Base-by-base conservation (phyloP, 208 protist species). In the Porcisia hertigi region DNA sequence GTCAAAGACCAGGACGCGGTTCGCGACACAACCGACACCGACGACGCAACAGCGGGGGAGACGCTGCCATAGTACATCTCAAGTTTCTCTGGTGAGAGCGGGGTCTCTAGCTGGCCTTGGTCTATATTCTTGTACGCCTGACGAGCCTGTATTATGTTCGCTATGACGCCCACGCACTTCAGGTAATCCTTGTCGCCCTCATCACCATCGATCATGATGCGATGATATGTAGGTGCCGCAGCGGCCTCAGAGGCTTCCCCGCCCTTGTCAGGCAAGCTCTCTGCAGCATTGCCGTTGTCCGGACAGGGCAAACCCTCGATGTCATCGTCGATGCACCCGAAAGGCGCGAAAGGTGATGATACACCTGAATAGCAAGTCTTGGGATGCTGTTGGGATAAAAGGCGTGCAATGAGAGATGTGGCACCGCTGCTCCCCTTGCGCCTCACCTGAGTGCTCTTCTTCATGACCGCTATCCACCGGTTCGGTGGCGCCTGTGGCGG, bases 191-290 rank as follows among this genome's bases (percentile, higher is more conserved):
- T 78, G 70, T 84, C 74, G 39, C 88, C 88, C 69, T 91, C 88
- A 43, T 93, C 93, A 16, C 90, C 93, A 64, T 96, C 90, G 71
- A 94, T 90, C 60, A 86, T 81, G 59, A 97, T 88, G 64, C 90
- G 86, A 58, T 90, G 82, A 65, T 93, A 95, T 43, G 81, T 89
- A 8, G 76, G 78, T 12, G 78, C 78, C 16, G 57, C 72, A 12
- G 47, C 65, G 0, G 57, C 59, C 34, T 74, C 70, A 20, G 70
- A 65, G 23, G 71, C n/a, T 16, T 55, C 45, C 52, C 12, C 49
- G 25, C 6, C 43, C 75, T 14, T 45, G 23, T 7, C 54, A 34
- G 11, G 23, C n/a, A 63, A 4, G n/a, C 47, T 20, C 12, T 11
- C 43, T n/a, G 41, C 18, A 14, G 45, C 25, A n/a, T 60, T 59